Base-by-base conservation (phyloP, 2,329 filamentous ascomycete genomes). In the Sporothrix mexicana region DNA sequence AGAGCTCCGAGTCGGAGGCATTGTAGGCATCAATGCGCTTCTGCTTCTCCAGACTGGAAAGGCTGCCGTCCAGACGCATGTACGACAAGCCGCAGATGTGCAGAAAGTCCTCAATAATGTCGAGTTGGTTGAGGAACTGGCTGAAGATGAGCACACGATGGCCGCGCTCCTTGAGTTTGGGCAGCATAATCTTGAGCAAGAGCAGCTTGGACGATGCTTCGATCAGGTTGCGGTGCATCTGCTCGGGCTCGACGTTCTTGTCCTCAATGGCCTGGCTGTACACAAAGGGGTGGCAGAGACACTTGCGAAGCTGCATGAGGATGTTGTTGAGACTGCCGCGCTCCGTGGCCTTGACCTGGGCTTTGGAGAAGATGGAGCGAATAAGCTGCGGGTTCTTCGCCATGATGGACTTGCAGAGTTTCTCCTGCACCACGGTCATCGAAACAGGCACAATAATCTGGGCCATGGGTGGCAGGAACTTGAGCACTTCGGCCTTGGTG, bases 371-470 rank as follows among this genome's bases (percentile, higher is more conserved):
- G 62, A 99, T 94, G 0, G 95, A 89, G 76, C 91, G 92, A 79
- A 99, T 95, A 9, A 99, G 87, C 70, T 97, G 88, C 0, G 95
- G 92, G 74, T 97, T 97, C 80, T 97, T 96, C 15, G 93, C 90
- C 77, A 99, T 88, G 77, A 99, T 98, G 1, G 93, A 97, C 79
- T 95, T 96, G 83, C 96, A 97, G 0, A 99, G 86, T 79, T 94
- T 96, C 84, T 97, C 96, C 80, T 99, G 97, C 13, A 99, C 85
- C 15, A 94, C 86, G 1, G 93, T 95, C 95, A 98, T 98, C 2
- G 93, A 95, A n/a, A 99, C 91, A 0, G 96, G 96, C 4, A 99
- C 84, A 74, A 99, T 98, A 77, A 99, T 94, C 78, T 98, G 95
- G 0, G 93, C 92, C 89, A 99, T 94, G 0, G 95, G 91, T 0